Conservation (phyloP, 202 grass and related monocot genomes). For the Elaeis oleifera region DNA sequence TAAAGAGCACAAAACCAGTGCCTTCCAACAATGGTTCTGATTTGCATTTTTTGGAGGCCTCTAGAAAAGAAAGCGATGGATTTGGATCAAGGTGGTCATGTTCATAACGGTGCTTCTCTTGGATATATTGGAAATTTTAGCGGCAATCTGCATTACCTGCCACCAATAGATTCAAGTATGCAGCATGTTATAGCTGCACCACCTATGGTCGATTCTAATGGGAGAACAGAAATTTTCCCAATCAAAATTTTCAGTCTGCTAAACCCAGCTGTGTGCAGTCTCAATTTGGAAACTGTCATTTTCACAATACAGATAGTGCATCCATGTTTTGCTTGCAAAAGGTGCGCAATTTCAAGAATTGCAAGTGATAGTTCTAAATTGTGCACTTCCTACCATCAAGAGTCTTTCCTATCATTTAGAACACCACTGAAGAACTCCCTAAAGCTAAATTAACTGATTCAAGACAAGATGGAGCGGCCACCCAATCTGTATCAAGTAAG, state of each 20-base stretch:
- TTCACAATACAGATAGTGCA: not conserved
- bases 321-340: not conserved
- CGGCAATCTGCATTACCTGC: not conserved
- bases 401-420: not conserved
- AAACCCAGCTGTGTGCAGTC: not conserved
- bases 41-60: not conserved
- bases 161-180: not conserved
- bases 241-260: not conserved
- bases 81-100: not conserved
- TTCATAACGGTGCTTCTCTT: not conserved
- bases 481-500: not conserved
- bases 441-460: not conserved
- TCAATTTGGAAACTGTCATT: constrained; percentile 1
- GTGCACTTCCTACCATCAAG: not conserved
- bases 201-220: not conserved
- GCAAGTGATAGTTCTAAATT: not conserved
- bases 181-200: not conserved
- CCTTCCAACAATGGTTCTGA: not conserved
- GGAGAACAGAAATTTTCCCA: not conserved
- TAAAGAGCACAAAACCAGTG: too few relatives aligned
- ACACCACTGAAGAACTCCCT: not conserved
- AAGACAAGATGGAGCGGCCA: not conserved
- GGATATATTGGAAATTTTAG: not conserved
- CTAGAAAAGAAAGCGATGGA: constrained; percentile 8
- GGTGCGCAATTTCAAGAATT: not conserved